These are phyloP conservation scores for Ganoderma lingzhi DNA, from an alignment of 1,284 basidiomycete genomes.

Conservation along the genomic window DNA sequence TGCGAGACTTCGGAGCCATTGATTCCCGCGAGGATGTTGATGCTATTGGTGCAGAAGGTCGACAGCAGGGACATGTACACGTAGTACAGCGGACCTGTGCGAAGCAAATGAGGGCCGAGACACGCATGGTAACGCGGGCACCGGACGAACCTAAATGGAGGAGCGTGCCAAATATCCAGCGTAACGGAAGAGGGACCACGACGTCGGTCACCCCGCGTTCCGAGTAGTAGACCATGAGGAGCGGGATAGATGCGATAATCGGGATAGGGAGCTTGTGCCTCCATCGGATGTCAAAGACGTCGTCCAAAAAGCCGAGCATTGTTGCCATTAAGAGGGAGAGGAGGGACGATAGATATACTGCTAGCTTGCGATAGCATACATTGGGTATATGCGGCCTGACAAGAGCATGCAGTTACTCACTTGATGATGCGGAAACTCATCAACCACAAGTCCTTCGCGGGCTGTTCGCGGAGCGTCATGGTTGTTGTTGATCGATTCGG, in stretches of 20 bases:
- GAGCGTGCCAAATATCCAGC: slow-evolving; percentile 76
- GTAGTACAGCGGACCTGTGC: slow-evolving; percentile 91
- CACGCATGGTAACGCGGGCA: slow-evolving; percentile 13
- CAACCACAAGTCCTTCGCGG: slow-evolving; percentile 68
- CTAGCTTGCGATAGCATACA: slow-evolving; percentile 60
- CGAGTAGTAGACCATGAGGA: slow-evolving; percentile 96
- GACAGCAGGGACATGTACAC: slow-evolving; percentile 96
- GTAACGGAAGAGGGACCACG: slow-evolving; percentile 89
- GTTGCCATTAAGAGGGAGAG: slow-evolving; percentile 93
- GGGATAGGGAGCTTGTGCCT: slow-evolving; percentile 98
- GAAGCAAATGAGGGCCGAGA: slow-evolving; percentile 14
- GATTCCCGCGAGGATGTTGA: slow-evolving; percentile 98
- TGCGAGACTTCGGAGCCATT: slow-evolving; percentile 97
- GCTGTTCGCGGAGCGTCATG: slow-evolving; percentile 48
- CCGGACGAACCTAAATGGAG: slow-evolving; percentile 84
- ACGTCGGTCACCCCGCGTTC: slow-evolving; percentile 93
- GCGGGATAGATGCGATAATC: slow-evolving; percentile 93
- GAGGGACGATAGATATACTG: slow-evolving; percentile 92
- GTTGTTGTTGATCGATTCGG: slow-evolving; percentile 67
- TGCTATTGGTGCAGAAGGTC: slow-evolving; percentile 97
- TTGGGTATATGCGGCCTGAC: slow-evolving; percentile 9
- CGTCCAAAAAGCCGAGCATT: slow-evolving; percentile 95
- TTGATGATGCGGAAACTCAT: slow-evolving; percentile 89
- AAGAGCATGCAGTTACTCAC: slow-evolving; percentile 50
- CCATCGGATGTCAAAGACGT: slow-evolving; percentile 99